Percentiles rank a stretch among this genome's conserved stretches.
Conservation (phyloP, 1,284 basidiomycete species). For the Jaminaea rosea region DNA sequence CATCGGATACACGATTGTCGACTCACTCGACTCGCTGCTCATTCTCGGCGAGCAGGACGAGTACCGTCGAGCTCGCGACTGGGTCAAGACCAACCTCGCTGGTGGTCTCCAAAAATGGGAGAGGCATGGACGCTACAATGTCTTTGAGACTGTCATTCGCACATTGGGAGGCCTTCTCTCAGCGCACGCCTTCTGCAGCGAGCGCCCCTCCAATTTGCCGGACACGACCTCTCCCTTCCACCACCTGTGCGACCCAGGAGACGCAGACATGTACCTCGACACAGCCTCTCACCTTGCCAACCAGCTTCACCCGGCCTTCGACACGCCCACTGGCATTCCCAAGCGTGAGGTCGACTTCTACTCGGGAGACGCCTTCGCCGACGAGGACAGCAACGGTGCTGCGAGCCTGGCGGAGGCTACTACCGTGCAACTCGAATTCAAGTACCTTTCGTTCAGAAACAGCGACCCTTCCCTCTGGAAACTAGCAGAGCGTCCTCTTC, state of each 20-base stretch:
- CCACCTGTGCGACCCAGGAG: conserved; percentile 4
- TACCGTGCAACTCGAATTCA: conserved; percentile 53
- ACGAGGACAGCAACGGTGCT: conserved; percentile 59
- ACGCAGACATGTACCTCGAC: conserved; percentile 37
- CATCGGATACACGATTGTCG: conserved; percentile 46
- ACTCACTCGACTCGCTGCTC: conserved; percentile 64
- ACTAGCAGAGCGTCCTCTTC: conserved; percentile 57
- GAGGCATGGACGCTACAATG: conserved; percentile 58
- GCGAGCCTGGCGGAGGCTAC: conserved; percentile 61
- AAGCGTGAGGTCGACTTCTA: conserved; percentile 69
- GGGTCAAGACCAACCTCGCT: conserved; percentile 64
- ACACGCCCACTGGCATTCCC: conserved; percentile 64
- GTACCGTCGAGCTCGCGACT: conserved; percentile 65
- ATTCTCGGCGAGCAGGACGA: conserved; percentile 74
- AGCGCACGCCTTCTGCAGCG: conserved; percentile 49
- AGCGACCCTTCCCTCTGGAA: conserved; percentile 71
- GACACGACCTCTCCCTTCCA: background rate
- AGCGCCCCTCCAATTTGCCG: background rate
- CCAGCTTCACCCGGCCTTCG: conserved; percentile 72
- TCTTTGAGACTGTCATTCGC: conserved; percentile 83
- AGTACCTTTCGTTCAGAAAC: conserved; percentile 73
- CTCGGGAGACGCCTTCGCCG: conserved; percentile 58
- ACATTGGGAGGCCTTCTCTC: conserved; percentile 73
- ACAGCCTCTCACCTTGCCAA: conserved; percentile 63
- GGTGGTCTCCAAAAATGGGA: conserved; percentile 51